These are phyloP conservation scores for Backusella circina DNA, from an alignment of 192 early-diverging fungal genomes.

Conservation along the genomic window DNA sequence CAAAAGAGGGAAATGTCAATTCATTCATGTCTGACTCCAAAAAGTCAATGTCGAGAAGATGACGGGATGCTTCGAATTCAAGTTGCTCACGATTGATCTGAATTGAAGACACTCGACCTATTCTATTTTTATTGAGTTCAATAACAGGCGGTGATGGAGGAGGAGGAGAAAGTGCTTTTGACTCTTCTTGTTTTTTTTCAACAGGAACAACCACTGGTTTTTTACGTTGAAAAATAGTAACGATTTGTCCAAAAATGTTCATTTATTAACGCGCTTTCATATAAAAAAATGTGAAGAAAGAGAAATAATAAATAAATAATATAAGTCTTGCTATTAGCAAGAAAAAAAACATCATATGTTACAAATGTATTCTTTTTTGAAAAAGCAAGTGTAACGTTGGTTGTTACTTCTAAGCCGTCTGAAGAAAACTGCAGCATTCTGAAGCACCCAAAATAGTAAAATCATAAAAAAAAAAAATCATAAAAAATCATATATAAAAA, in stretches of 20 bases:
- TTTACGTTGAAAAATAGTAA: not conserved
- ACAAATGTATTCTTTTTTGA: not conserved
- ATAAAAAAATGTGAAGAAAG: not conserved
- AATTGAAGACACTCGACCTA: not conserved
- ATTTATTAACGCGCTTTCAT: not conserved
- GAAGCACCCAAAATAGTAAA: not conserved
- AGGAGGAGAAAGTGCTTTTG: not conserved
- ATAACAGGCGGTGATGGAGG: not conserved
- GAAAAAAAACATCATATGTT: conserved; percentile 4
- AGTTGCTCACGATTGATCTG: not conserved
- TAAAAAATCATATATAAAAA: not conserved
- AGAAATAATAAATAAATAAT: not conserved
- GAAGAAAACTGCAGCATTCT: not conserved
- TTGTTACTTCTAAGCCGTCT: not conserved
- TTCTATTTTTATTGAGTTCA: not conserved
- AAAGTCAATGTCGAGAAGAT: not conserved
- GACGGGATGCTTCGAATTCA: conserved; percentile 4
- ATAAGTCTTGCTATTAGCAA: not conserved
- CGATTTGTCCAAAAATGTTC: not conserved
- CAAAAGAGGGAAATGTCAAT: not conserved
- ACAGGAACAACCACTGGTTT: not conserved
- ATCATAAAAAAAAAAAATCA: not conserved
- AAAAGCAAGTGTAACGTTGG: not conserved
- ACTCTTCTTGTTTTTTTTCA: not conserved
- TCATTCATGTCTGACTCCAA: not conserved